Evolutionary conservation across 306 rosid genomes (phyloP), one percentile per base, ranked within the genome.

Genomic region (Cyamopsis tetragonoloba): DNA sequence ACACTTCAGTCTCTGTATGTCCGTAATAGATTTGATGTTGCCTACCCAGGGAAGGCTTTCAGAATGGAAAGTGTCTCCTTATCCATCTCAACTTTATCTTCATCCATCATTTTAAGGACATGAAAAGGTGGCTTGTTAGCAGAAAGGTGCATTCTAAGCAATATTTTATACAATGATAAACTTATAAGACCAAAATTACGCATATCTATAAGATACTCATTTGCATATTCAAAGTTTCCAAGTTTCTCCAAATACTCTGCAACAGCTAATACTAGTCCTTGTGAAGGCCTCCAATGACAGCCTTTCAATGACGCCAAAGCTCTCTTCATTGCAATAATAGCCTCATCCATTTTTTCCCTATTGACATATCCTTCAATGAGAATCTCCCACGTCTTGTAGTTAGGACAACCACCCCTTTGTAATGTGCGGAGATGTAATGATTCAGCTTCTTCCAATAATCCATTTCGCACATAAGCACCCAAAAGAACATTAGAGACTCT

Each of bases 311-410:
- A 58, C 11, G 48, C 43, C 57, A 77, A 84, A 60, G 87, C 91
- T 56, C 78, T 80, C 71, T 71, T 79, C 85, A 88, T 68, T 9
- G 86, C 82, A 78, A 78, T 55, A 56, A 89, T 50, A 58, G 87
- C 92, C 80, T 78, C 66, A 1, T 78, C 93, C 81, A 81, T 80
- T 66, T 76, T 68, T 61, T 79, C 51, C 72, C 43, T 20, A 39
- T 77, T 86, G 77, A 84, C 48, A 82, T 81, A 82, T 71, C 96
- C 96, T 75, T 92, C 96, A 51, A 81, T 66, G 27, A 92, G 89
- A 82, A 89, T 92, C 81, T 92, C 98, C 93, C 95, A 82, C 8
- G 98, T 89, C 80, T 87, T 92, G 67, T 87, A 89, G 78, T 87
- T 92, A 3, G 98, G 96, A 69, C 59, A 50, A 3, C 91, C 93